phyloP scores from a whole-genome alignment of 768 basidiomycete species.

The Scleroderma citrinum region DNA sequence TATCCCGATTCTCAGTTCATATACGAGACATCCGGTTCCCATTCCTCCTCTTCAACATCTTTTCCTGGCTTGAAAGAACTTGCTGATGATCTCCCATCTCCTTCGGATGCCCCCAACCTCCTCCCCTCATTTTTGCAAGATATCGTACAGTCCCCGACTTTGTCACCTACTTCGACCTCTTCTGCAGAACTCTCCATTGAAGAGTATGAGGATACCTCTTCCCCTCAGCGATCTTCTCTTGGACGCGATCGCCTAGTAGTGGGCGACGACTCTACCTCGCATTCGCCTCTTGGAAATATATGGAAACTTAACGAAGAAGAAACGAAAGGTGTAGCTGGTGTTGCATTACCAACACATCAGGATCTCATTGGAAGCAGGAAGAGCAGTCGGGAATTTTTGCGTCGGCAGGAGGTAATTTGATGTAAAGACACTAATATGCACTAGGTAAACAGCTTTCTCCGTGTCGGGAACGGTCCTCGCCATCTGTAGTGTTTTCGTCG shows the following conservation, averaged over 20 bases:
- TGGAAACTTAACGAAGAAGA: conserved; percentile 74
- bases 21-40: conserved; percentile 58
- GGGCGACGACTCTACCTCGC: conserved; percentile 23
- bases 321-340: conserved; percentile 46
- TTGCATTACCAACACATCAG: conserved; percentile 41
- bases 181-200: conserved; percentile 63
- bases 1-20: conserved; percentile 47
- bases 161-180: conserved; percentile 59
- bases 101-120: conserved; percentile 41
- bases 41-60: conserved; percentile 37
- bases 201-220: conserved; percentile 39
- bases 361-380: conserved; percentile 36
- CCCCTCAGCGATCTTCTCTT: conserved; percentile 20
- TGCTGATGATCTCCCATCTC: conserved; percentile 14
- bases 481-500: neutral
- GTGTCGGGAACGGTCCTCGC: neutral
- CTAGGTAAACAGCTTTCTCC: neutral
- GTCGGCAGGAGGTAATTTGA: conserved; percentile 21
- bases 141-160: conserved; percentile 61
- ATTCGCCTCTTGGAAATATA: conserved; percentile 44
- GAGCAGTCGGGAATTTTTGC: conserved; percentile 33
- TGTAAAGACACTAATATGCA: conserved; percentile 7
- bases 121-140: conserved; percentile 78
- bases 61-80: conserved; percentile 27
- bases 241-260: conserved; percentile 22